Percentiles rank a stretch among this genome's conserved stretches.
Evolutionary conservation across 305 asterid genomes (phyloP).

Genomic region (Solanum hybrid): DNA sequence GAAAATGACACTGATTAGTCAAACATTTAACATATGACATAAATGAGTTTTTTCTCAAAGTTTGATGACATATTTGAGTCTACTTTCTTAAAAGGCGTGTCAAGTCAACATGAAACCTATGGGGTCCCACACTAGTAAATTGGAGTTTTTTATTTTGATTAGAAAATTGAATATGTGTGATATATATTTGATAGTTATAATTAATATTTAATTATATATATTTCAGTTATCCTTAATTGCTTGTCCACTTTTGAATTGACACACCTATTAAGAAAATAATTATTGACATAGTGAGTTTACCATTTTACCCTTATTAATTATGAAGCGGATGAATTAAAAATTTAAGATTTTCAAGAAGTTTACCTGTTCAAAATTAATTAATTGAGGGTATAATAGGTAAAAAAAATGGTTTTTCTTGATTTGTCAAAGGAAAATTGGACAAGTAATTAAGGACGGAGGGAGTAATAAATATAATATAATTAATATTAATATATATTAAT

Average conservation of each 20-base stretch:
- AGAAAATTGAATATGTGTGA: not conserved
- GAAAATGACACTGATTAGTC: not conserved
- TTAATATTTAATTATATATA: too few relatives aligned
- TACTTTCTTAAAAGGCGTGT: not conserved
- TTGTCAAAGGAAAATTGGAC: not conserved
- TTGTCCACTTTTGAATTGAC: too few relatives aligned
- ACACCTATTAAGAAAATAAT: too few relatives aligned
- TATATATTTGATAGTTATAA: not conserved
- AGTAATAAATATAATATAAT: not conserved
- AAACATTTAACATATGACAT: not conserved
- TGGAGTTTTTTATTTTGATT: not conserved
- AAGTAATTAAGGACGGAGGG: too few relatives aligned
- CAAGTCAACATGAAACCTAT: not conserved
- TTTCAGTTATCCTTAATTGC: accelerated
- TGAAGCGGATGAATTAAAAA: too few relatives aligned
- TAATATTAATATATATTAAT: too few relatives aligned
- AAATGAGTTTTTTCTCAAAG: too few relatives aligned
- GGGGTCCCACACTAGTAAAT: not conserved
- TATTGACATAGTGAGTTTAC: not conserved
- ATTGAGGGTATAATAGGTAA: too few relatives aligned
- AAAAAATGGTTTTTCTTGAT: too few relatives aligned
- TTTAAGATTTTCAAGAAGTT: too few relatives aligned
- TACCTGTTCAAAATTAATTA: not conserved
- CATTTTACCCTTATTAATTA: not conserved
- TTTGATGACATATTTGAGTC: not conserved